Evolutionary conservation across 352 stramenopile species (phyloP), one percentile per base, ranked within the genome.

Genomic region (Globisporangium viniferum): DNA sequence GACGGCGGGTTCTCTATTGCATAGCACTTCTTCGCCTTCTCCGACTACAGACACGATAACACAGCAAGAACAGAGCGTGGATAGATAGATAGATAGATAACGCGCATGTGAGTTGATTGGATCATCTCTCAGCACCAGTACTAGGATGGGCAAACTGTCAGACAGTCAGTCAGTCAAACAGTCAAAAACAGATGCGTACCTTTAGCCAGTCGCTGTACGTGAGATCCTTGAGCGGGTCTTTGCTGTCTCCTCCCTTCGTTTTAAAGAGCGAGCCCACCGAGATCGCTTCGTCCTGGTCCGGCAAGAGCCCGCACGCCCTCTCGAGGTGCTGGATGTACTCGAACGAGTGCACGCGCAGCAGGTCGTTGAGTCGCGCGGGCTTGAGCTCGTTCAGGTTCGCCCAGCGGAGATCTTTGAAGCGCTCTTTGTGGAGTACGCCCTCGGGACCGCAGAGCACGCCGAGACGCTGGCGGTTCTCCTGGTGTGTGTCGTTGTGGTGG

Each of bases 401-500:
- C 83, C 83, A 92, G 33, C 63, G 73, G 62, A 92, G 76, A 46
- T 87, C 71, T 44, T 78, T 73, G 56, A 90, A 92, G 65, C 83
- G 81, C 14, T 81, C 78, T 65, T 80, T 86, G 55, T 83, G 75
- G 24, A 92, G 75, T 39, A 92, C 79, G n/a, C 83, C 83, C 18
- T 90, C 72, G 27, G 83, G 83, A 0, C 84, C 78, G 44, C 80
- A 86, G 36, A 92, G 66, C 33, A 82, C 80, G 1, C 64, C 72
- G 3, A 92, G 73, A 2, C 84, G 80, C 63, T 83, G 72, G 10
- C 84, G 78, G 53, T 82, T 92, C 68, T 92, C 81, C 60, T 92
- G 81, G 61, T 92, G 81, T n/a, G 67, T 77, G 74, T 89, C 81
- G 68, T 88, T 92, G 70, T 92, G 84, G 67, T 90, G 84, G 68